A percentile compares a stretch with the other conserved stretches of the same genome.
Evolutionary conservation across 352 stramenopile species (phyloP).

Genomic region (Pythium guiyangense): DNA sequence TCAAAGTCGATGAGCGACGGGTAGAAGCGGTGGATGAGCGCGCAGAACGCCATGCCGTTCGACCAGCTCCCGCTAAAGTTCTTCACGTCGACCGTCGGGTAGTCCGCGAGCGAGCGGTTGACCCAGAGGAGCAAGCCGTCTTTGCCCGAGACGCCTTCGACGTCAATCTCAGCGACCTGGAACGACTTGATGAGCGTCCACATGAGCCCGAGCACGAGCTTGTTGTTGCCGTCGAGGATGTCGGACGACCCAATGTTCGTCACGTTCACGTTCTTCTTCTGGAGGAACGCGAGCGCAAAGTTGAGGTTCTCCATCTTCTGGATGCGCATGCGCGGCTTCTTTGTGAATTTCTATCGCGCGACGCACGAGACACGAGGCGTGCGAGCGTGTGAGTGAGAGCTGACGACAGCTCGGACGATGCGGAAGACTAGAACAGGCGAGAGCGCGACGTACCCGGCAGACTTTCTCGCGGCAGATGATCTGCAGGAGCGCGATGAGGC

Average conservation of each 20-base stretch:
- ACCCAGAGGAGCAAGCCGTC: slow-evolving; percentile 89
- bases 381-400: background rate
- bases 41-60: slow-evolving; percentile 87
- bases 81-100: slow-evolving; percentile 78
- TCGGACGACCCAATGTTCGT: slow-evolving; percentile 92
- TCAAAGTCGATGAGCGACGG: slow-evolving; percentile 85
- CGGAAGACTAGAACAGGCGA: too few species aligned
- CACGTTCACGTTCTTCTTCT: slow-evolving; percentile 86
- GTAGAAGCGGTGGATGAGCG: slow-evolving; percentile 88
- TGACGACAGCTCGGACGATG: background rate
- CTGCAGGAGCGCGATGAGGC: slow-evolving; percentile 84
- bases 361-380: background rate
- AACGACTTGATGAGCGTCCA: slow-evolving; percentile 93
- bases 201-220: slow-evolving; percentile 89
- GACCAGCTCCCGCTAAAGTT: slow-evolving; percentile 89
- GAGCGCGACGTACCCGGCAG: slow-evolving; percentile 52
- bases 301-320: slow-evolving; percentile 93
- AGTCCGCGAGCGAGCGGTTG: slow-evolving; percentile 83
- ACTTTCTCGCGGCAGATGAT: slow-evolving; percentile 88
- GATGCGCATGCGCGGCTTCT: slow-evolving; percentile 90
- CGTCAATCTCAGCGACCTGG: slow-evolving; percentile 80
- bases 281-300: slow-evolving; percentile 87
- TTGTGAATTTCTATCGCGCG: slow-evolving; percentile 84
- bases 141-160: slow-evolving; percentile 88
- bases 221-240: slow-evolving; percentile 90